Percentiles rank a stretch among this genome's conserved stretches.
Evolutionary conservation across 1,139 yeast genomes (phyloP).

Genomic region (Taphrina betulina): DNA sequence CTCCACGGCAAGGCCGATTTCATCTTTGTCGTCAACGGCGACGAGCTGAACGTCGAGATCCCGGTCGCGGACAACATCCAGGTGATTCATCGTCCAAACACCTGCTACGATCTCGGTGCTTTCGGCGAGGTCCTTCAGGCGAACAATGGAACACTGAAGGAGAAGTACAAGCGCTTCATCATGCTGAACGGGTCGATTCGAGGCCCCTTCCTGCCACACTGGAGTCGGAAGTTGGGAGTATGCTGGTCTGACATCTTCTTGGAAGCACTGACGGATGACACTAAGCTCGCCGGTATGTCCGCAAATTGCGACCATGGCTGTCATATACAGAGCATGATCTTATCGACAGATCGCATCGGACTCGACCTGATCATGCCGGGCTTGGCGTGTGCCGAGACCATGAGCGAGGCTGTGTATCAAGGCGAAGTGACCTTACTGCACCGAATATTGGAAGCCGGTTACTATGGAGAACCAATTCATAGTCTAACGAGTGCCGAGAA

Average conservation of each 20-base stretch:
- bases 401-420: not conserved
- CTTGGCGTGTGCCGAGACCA: conserved; percentile 5
- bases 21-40: conserved; percentile 23
- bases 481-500: too few species aligned
- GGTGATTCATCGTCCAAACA: conserved; percentile 11
- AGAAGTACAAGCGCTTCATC: conserved; percentile 24
- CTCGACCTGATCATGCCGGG: conserved; percentile 26
- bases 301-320: conserved; percentile 15
- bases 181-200: conserved; percentile 17
- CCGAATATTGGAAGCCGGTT: conserved; percentile 19
- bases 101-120: conserved; percentile 23
- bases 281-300: conserved; percentile 18
- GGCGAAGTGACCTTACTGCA: conserved; percentile 12
- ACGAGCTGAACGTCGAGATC: not conserved
- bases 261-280: conserved; percentile 4
- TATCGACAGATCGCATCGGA: conserved; percentile 18
- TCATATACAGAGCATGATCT: conserved; percentile 18
- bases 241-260: conserved; percentile 22
- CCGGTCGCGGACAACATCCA: conserved; percentile 15
- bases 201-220: conserved; percentile 30
- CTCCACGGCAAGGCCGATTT: conserved; percentile 27
- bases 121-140: conserved; percentile 14
- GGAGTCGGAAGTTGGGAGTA: conserved; percentile 4
- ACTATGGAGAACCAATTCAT: too few species aligned
- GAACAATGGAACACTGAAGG: conserved; percentile 1